Percentiles rank a stretch among this genome's conserved stretches.
These are phyloP conservation scores for Lecanoromycetidae sp. DNA, from an alignment of 2,329 filamentous ascomycete genomes.

Conservation along the genomic window DNA sequence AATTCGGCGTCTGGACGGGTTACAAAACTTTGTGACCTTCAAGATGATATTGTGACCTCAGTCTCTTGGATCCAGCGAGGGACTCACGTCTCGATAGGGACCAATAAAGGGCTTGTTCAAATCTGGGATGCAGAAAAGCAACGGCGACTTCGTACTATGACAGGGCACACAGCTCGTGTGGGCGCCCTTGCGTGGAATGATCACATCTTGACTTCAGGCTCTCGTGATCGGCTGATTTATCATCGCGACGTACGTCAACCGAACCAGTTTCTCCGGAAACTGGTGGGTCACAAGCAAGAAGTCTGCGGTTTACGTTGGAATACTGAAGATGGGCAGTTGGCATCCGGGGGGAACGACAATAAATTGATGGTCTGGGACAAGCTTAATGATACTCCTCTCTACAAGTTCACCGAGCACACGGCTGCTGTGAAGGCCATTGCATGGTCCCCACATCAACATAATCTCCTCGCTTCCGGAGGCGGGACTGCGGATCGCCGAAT, in stretches of 20 bases:
- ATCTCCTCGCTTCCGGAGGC: conserved; percentile 86
- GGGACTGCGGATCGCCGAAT: conserved; percentile 93
- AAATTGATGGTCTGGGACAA: conserved; percentile 99
- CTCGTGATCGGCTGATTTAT: conserved; percentile 82
- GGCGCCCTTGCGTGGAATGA: conserved; percentile 96
- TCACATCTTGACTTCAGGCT: conserved; percentile 91
- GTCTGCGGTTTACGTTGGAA: conserved; percentile 97
- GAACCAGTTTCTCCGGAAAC: conserved; percentile 75
- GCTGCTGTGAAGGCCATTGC: conserved; percentile 96
- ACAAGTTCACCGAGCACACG: conserved; percentile 88
- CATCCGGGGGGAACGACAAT: conserved; percentile 95
- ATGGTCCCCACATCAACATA: conserved; percentile 93
- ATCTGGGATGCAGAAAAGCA: conserved; percentile 93
- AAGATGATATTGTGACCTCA: conserved; percentile 88
- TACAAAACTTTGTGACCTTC: conserved; percentile 83
- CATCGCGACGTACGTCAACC: conserved; percentile 90
- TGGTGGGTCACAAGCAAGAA: conserved; percentile 94
- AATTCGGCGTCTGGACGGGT: conserved; percentile 84
- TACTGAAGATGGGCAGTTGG: conserved; percentile 84
- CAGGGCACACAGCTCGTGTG: conserved; percentile 83
- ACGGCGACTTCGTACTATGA: conserved; percentile 85
- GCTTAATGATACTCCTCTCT: conserved; percentile 78
- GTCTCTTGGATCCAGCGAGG: conserved; percentile 98
- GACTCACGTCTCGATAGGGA: conserved; percentile 90
- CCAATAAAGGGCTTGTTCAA: conserved; percentile 84